Evolutionary conservation across 2,329 filamentous ascomycete species (phyloP).

Genomic region (Gnomoniopsis sp.): DNA sequence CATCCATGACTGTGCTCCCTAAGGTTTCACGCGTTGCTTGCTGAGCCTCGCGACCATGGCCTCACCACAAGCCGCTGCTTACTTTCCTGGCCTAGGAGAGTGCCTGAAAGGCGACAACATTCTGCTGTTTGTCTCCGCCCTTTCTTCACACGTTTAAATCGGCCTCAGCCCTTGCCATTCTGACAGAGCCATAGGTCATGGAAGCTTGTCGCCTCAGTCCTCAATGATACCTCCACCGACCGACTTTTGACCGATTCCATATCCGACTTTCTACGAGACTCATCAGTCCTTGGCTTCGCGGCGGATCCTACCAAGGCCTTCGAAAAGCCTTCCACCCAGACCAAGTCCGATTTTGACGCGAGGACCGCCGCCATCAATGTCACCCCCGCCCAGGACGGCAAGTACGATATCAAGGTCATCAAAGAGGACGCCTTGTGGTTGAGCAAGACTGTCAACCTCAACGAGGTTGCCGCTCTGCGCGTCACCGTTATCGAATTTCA

Average conservation of each 20-base stretch:
- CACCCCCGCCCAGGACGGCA: constrained; percentile 61
- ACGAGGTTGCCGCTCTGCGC: constrained; percentile 78
- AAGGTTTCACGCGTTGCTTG: constrained; percentile 24
- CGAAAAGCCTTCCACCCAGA: constrained; percentile 54
- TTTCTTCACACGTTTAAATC: not conserved
- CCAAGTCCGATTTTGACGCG: constrained; percentile 70
- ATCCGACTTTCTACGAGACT: constrained; percentile 67
- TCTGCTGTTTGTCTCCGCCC: constrained; percentile 63
- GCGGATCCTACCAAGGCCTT: constrained; percentile 68
- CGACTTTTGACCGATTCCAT: constrained; percentile 53
- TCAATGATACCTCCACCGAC: constrained; percentile 54
- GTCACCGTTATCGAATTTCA: constrained; percentile 83
- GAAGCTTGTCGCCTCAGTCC: constrained; percentile 55
- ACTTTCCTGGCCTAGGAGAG: constrained; percentile 81
- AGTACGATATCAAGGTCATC: constrained; percentile 72
- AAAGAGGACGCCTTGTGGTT: constrained; percentile 87
- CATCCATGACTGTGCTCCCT: constrained; percentile 17
- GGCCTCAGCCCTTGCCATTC: not conserved
- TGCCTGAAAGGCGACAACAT: constrained; percentile 78
- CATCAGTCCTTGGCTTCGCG: constrained; percentile 65
- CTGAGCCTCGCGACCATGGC: constrained; percentile 64
- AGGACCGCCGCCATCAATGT: constrained; percentile 86
- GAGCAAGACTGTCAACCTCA: constrained; percentile 71
- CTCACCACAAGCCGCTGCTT: constrained; percentile 65
- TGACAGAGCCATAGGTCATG: constrained; percentile 47